These are phyloP conservation scores for Penicillium brevicompactum DNA, from an alignment of 2,329 filamentous ascomycete species.

Conservation along the genomic window DNA sequence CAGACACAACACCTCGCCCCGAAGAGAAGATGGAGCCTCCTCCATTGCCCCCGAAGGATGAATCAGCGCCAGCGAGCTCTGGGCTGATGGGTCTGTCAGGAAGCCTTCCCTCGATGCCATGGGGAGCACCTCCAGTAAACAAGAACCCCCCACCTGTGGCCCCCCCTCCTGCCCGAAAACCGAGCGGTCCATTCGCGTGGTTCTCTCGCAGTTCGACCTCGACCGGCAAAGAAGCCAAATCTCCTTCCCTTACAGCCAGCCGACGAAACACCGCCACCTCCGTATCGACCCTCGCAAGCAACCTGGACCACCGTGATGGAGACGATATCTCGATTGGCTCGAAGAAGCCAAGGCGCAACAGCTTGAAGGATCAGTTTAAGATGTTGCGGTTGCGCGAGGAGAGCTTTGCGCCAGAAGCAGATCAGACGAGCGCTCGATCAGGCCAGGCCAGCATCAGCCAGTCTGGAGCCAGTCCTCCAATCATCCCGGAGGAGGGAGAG, in stretches of 20 bases:
- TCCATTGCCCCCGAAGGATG: conserved; percentile 37
- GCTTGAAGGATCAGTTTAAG: conserved; percentile 78
- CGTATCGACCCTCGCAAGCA: conserved; percentile 75
- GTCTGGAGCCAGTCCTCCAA: conserved; percentile 50
- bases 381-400: conserved; percentile 74
- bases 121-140: conserved; percentile 61
- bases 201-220: conserved; percentile 67
- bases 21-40: conserved; percentile 32
- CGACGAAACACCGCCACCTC: conserved; percentile 79
- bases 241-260: conserved; percentile 53
- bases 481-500: conserved; percentile 51
- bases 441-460: conserved; percentile 46
- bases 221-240: conserved; percentile 57
- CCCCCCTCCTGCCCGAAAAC: conserved; percentile 61
- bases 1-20: conserved; percentile 26
- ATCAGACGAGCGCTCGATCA: conserved; percentile 54
- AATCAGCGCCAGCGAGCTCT: conserved; percentile 33
- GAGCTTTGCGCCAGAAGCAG: conserved; percentile 60
- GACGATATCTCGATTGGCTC: conserved; percentile 53
- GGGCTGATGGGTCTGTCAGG: conserved; percentile 65
- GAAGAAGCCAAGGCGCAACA: conserved; percentile 59
- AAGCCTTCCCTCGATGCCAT: conserved; percentile 71
- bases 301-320: conserved; percentile 76
- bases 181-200: conserved; percentile 87
- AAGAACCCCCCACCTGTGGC: conserved; percentile 41